phyloP scores from a whole-genome alignment of 2,329 filamentous ascomycete species.

The Aschersonia sp. region DNA sequence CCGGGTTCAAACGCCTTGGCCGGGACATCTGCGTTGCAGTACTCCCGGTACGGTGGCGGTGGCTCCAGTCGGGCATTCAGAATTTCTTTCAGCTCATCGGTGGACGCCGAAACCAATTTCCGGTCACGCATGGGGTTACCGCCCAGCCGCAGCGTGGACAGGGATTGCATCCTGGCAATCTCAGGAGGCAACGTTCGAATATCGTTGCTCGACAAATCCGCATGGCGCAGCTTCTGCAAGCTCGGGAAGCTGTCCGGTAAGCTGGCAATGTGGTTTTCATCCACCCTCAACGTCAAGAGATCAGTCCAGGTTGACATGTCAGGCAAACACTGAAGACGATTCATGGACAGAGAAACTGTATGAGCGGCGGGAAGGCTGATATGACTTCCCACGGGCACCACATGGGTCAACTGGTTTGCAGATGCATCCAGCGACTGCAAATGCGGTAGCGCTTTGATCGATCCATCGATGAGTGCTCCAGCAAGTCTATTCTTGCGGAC shows the following conservation, averaged over 20 bases:
- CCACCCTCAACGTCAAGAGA: conserved; percentile 58
- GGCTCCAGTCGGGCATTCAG: conserved; percentile 54
- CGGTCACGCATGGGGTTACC: conserved; percentile 88
- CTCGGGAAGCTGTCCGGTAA: conserved; percentile 64
- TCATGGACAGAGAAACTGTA: conserved; percentile 63
- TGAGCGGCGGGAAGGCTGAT: conserved; percentile 59
- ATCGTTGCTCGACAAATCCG: conserved; percentile 77
- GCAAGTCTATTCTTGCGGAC: conserved; percentile 66
- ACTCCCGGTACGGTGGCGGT: conserved; percentile 24
- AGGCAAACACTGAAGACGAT: conserved; percentile 60
- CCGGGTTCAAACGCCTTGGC: conserved; percentile 12
- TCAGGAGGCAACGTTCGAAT: conserved; percentile 61
- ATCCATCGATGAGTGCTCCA: conserved; percentile 54
- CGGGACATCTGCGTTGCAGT: conserved; percentile 8
- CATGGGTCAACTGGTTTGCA: conserved; percentile 52
- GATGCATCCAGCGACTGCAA: conserved; percentile 68
- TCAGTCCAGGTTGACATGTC: conserved; percentile 59
- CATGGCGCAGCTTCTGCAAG: conserved; percentile 54
- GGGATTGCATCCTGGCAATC: conserved; percentile 63
- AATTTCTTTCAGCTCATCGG: conserved; percentile 66
- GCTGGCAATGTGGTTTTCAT: conserved; percentile 64
- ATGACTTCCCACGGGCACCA: conserved; percentile 26
- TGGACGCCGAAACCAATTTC: conserved; percentile 67
- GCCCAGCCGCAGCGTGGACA: conserved; percentile 61
- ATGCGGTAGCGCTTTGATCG: conserved; percentile 40